Evolutionary conservation across 306 rosid genomes (phyloP), one percentile per base, ranked within the genome.

Genomic region (Gillenia trifoliata): DNA sequence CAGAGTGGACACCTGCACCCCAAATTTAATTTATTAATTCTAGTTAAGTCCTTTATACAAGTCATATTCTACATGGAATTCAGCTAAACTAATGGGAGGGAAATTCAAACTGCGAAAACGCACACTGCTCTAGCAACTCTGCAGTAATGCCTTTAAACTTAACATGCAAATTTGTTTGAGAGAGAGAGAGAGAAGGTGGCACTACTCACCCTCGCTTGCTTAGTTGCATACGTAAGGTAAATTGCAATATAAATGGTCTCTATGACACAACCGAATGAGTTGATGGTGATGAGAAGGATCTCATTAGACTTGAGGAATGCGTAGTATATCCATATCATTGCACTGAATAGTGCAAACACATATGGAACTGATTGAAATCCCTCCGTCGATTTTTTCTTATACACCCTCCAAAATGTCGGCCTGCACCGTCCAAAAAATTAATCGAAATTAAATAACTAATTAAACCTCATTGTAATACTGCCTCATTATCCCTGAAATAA

Each of bases 331-430:
- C 99, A 94, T 74, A 94, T 85, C 90, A 84, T 94, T 64, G 96
- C 89, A 70, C 92, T 90, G 77, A 94, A 92, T n/a, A 94, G 88
- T 63, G 99, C 89, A 8, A 89, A 90, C 72, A 94, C 92, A 49
- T 94, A 94, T 0, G 99, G 97, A 64, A 89, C 43, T 28, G 99
- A 92, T 66, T 92, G 98, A 76, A 89, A 94, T 47, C 92, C 97
- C 76, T 89, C 99, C 0, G 99, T 94, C 22, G 98, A 76, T 92
- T 92, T 94, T 96, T 90, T 94, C 90, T 84, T 90, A n/a, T 75
- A 85, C 38, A 94, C 74, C 70, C 95, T 78, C 59, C 73, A 28
- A 80, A 94, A 94, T 20, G 96, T 90, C 15, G 96, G 88, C 31
- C 99, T 94, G 86, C 45, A 66, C 4, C n/a, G 20, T n/a, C 31